Evolutionary conservation across 2,329 filamentous ascomycete genomes (phyloP).

Genomic region (Hymenoscyphus fructigenus): DNA sequence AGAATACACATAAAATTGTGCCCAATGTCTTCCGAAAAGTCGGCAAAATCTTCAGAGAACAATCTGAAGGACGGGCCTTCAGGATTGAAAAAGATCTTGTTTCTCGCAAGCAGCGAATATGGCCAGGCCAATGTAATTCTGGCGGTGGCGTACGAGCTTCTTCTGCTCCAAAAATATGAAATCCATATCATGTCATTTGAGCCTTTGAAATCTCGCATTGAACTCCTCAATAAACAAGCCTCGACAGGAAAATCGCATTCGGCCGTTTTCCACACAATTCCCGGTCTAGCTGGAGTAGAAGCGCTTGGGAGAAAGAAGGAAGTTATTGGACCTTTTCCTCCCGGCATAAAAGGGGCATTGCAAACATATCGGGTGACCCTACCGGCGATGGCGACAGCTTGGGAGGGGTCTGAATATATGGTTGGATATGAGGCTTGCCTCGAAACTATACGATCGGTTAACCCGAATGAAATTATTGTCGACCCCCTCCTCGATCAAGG

Average conservation of each 20-base stretch:
- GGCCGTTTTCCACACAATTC: slow-evolving; percentile 38
- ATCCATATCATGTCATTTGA: slow-evolving; percentile 47
- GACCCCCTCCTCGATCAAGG: slow-evolving; percentile 47
- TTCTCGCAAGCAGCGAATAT: slow-evolving; percentile 47
- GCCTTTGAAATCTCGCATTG: slow-evolving; percentile 37
- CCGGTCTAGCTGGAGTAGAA: slow-evolving; percentile 37
- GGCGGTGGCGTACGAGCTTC: slow-evolving; percentile 43
- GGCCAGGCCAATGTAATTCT: slow-evolving; percentile 49
- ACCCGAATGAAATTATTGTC: slow-evolving; percentile 43
- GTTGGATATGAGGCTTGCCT: slow-evolving; percentile 41
- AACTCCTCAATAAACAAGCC: slow-evolving; percentile 25
- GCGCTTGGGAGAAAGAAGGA: slow-evolving; percentile 30
- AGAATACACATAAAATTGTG: background rate
- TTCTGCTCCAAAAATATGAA: slow-evolving; percentile 39
- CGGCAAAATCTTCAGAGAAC: background rate
- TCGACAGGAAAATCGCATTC: slow-evolving; percentile 17
- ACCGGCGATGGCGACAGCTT: slow-evolving; percentile 36
- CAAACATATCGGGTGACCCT: slow-evolving; percentile 28
- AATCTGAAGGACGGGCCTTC: background rate
- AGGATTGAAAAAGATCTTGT: slow-evolving; percentile 32
- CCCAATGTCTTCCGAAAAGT: slow-evolving; percentile 4
- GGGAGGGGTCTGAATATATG: slow-evolving; percentile 43
- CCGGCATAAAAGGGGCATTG: slow-evolving; percentile 39
- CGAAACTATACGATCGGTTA: slow-evolving; percentile 40
- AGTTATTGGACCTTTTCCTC: slow-evolving; percentile 28